phyloP scores from a whole-genome alignment of 176 grass and related monocot genomes.

The Oropetium thomaeum region DNA sequence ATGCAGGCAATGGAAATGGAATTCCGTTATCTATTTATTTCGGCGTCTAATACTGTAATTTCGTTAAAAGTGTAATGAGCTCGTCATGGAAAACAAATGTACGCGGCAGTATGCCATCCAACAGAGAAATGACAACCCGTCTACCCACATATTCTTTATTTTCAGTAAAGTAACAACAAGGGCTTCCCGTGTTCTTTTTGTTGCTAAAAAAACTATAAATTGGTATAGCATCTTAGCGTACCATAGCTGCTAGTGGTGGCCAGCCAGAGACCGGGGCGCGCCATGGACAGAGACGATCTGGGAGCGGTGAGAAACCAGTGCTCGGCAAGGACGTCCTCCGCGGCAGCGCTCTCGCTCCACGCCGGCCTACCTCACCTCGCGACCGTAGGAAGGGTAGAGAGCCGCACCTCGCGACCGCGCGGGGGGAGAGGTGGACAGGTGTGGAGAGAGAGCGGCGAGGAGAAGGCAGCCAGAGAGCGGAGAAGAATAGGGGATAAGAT shows the following conservation, averaged over 20 bases:
- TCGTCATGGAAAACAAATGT: no score
- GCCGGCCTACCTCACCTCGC: not conserved
- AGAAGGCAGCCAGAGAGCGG: not conserved
- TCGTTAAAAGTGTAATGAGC: no score
- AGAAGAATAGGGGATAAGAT: not conserved
- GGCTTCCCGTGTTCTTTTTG: no score
- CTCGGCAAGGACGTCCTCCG: not conserved
- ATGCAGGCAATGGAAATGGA: not conserved
- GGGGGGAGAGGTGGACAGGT: not conserved
- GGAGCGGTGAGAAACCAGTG: not conserved
- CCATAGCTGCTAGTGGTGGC: slow-evolving; percentile 7
- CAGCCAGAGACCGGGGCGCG: not conserved
- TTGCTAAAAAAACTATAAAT: not conserved
- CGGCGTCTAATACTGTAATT: no score
- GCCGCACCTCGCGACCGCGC: not conserved
- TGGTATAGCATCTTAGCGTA: not conserved
- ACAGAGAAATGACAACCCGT: no score
- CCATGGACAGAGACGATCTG: not conserved
- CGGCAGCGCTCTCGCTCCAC: not conserved
- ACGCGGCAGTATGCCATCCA: no score
- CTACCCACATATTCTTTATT: no score
- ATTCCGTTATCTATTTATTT: not conserved
- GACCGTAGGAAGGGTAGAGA: not conserved
- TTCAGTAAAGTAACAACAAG: no score
- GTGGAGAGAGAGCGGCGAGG: not conserved